Conservation (phyloP, 768 basidiomycete genomes). For the Rhodotorula graminis region DNA sequence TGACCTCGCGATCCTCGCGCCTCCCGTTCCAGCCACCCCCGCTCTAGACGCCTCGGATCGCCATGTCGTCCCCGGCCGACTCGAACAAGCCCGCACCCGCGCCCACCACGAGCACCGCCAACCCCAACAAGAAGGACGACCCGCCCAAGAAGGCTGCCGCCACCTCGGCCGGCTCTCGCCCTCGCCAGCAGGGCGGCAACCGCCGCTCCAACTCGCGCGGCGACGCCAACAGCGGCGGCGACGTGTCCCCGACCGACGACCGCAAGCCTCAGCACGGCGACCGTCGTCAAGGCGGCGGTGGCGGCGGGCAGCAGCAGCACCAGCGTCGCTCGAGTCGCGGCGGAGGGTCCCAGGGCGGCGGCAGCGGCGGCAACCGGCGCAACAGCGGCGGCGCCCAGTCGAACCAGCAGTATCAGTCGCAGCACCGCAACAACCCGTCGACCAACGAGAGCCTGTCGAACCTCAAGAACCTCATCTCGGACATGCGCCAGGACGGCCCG, state of each 20-base stretch:
- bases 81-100: background rate
- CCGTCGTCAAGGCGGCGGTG: constrained; percentile 1
- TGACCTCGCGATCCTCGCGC: background rate
- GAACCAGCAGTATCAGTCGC: background rate
- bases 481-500: constrained; percentile 4
- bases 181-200: background rate
- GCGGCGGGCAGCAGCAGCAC: constrained; percentile 12
- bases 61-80: constrained; percentile 5
- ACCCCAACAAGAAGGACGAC: constrained; percentile 1
- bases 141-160: background rate
- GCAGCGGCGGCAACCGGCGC: background rate
- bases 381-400: background rate
- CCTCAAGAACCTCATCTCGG: constrained; percentile 34
- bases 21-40: background rate
- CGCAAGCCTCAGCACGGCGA: background rate
- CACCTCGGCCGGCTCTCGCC: background rate
- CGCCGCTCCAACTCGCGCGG: constrained; percentile 3
- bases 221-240: background rate
- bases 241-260: background rate
- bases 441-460: constrained; percentile 19
- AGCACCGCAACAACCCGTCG: background rate
- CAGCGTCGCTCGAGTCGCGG: constrained; percentile 8
- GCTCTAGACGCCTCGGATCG: background rate
- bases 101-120: background rate
- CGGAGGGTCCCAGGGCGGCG: background rate